phyloP scores from a whole-genome alignment of 1,139 yeast species.

The Hansenula lynferdii region DNA sequence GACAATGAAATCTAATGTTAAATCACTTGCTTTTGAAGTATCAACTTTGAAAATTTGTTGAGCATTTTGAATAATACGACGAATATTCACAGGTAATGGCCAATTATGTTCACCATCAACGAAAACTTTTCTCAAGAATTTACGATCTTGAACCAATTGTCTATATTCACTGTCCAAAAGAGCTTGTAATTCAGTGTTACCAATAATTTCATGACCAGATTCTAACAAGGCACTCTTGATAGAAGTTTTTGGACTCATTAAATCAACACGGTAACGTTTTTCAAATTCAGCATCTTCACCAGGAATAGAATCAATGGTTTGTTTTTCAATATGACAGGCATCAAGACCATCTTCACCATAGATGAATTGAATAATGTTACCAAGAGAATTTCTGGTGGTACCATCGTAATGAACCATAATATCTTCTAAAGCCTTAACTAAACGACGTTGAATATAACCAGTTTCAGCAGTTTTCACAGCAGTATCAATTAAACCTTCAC shows the following conservation, averaged over 20 bases:
- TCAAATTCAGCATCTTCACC: constrained; percentile 86
- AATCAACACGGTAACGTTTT: constrained; percentile 79
- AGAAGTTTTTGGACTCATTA: constrained; percentile 63
- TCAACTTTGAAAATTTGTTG: constrained; percentile 97
- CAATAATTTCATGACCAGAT: constrained; percentile 86
- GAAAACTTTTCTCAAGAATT: constrained; percentile 76
- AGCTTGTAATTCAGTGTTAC: constrained; percentile 81
- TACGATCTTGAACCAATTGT: constrained; percentile 74
- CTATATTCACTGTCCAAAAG: constrained; percentile 79
- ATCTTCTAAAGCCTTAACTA: constrained; percentile 97
- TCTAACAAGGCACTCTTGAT: constrained; percentile 74
- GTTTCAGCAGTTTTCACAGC: constrained; percentile 99
- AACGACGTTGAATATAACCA: constrained; percentile 98
- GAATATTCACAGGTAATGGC: constrained; percentile 96
- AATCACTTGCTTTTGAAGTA: constrained; percentile 83
- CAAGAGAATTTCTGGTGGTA: constrained; percentile 95
- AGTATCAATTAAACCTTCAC: constrained; percentile 99
- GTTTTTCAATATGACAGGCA: constrained; percentile 97
- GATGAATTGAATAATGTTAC: constrained; percentile 92
- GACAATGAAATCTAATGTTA: constrained; percentile 78
- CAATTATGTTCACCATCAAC: constrained; percentile 92
- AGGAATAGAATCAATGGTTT: constrained; percentile 94
- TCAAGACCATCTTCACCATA: constrained; percentile 99
- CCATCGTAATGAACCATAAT: constrained; percentile 99
- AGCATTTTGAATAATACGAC: constrained; percentile 95